A percentile compares a stretch with the other conserved stretches of the same genome.
Evolutionary conservation across 2,329 filamentous ascomycete species (phyloP).

Genomic region (Phoma sp.): DNA sequence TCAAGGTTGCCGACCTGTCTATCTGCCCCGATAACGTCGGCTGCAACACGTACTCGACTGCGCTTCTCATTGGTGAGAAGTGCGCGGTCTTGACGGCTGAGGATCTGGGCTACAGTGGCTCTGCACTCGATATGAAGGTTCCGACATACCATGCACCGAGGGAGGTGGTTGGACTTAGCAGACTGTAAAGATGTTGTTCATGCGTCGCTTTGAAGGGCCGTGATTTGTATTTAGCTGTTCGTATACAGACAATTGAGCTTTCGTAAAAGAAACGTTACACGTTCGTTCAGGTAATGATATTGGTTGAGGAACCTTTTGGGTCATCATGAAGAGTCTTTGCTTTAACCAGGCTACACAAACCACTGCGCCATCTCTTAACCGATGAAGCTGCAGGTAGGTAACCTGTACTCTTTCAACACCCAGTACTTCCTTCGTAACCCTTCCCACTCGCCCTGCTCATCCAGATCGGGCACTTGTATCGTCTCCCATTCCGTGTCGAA

Average conservation of each 20-base stretch:
- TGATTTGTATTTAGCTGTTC: no score
- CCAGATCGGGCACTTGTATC: conserved; percentile 74
- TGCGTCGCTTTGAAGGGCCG: no score
- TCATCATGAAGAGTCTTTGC: no score
- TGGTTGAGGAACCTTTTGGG: no score
- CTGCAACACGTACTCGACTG: conserved; percentile 67
- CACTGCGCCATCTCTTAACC: conserved; percentile 51
- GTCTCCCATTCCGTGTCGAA: conserved; percentile 88
- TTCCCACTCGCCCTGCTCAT: conserved; percentile 79
- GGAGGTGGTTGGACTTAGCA: conserved; percentile 51
- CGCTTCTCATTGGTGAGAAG: conserved; percentile 78
- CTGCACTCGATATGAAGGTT: conserved; percentile 78
- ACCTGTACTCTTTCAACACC: conserved; percentile 78
- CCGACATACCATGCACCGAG: conserved; percentile 56
- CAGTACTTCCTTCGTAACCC: conserved; percentile 89
- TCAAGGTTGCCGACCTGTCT: conserved; percentile 77
- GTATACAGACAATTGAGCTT: no score
- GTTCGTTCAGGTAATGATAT: no score
- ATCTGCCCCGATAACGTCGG: conserved; percentile 81
- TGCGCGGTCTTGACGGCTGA: conserved; percentile 72
- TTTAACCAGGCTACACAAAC: no score
- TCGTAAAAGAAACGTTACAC: no score
- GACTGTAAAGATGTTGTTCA: conserved; percentile 42
- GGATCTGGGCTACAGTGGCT: conserved; percentile 75
- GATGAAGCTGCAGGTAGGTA: conserved; percentile 78